Conservation (phyloP, 2,329 filamentous ascomycete species). For the Calycina herbarum region DNA sequence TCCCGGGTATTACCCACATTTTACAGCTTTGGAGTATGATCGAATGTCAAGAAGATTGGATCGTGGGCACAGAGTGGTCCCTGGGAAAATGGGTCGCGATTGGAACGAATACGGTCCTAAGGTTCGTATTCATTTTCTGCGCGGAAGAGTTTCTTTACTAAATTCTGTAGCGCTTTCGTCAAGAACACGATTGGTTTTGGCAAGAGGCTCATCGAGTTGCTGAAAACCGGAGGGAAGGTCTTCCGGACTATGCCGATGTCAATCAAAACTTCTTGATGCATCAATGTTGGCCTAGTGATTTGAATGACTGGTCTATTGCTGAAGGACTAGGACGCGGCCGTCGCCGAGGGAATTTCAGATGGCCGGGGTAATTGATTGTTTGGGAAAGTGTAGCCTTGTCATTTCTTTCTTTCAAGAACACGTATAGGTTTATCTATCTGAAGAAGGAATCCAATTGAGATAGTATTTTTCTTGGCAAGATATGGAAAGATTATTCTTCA, state of each 20-base stretch:
- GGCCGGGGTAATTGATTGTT: neutral
- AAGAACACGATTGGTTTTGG: constrained; percentile 34
- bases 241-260: neutral
- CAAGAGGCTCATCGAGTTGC: constrained; percentile 32
- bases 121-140: constrained; percentile 15
- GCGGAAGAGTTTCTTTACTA: neutral
- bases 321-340: neutral
- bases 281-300: constrained; percentile 19
- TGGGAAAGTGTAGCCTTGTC: neutral
- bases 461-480: neutral
- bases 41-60: constrained; percentile 19
- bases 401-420: neutral
- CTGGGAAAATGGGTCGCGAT: constrained; percentile 27
- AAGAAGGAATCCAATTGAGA: neutral
- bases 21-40: constrained; percentile 27
- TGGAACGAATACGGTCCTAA: constrained; percentile 34
- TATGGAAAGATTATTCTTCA: neutral
- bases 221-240: constrained; percentile 22
- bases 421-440: neutral
- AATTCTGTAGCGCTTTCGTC: constrained; percentile 28
- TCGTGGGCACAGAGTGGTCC: constrained; percentile 17
- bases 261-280: constrained; percentile 23
- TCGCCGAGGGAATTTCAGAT: neutral
- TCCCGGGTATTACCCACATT: constrained; percentile 27
- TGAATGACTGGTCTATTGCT: constrained; percentile 16